Conservation (phyloP, 2,329 filamentous ascomycete genomes). For the Ophiosphaerella herpotricha region DNA sequence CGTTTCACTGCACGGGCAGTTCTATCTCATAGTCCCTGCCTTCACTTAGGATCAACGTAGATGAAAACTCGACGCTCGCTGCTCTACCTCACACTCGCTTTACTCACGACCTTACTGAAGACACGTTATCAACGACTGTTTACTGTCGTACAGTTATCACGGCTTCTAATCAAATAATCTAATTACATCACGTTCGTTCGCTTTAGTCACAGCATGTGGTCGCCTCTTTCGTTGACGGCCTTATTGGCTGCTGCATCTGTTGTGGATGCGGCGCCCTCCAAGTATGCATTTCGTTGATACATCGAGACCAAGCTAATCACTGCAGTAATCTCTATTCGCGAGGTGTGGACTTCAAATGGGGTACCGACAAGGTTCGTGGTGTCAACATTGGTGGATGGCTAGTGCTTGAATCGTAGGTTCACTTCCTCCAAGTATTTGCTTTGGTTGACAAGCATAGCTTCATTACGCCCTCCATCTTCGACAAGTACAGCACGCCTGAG, state of each 20-base stretch:
- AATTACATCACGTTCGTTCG: not conserved
- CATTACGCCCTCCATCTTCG: constrained; percentile 63
- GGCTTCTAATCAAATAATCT: not conserved
- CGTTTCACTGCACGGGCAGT: not conserved
- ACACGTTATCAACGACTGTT: not conserved
- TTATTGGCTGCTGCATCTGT: constrained; percentile 13
- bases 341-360: constrained; percentile 47
- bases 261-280: constrained; percentile 22
- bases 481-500: constrained; percentile 34
- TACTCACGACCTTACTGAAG: not conserved
- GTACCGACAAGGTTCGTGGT: constrained; percentile 47
- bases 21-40: not conserved
- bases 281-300: constrained; percentile 9
- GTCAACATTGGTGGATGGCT: constrained; percentile 45
- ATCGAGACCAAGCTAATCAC: not conserved
- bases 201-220: constrained; percentile 12
- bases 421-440: not conserved
- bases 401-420: constrained; percentile 35
- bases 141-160: not conserved
- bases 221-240: constrained; percentile 8
- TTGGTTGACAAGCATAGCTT: constrained; percentile 39
- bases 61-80: not conserved
- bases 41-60: not conserved
- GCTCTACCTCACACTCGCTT: constrained; percentile 3
- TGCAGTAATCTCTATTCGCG: constrained; percentile 12